Evolutionary conservation across 1,284 basidiomycete species (phyloP), one percentile per base, ranked within the genome.

Genomic region (Cerioporus squamosus): DNA sequence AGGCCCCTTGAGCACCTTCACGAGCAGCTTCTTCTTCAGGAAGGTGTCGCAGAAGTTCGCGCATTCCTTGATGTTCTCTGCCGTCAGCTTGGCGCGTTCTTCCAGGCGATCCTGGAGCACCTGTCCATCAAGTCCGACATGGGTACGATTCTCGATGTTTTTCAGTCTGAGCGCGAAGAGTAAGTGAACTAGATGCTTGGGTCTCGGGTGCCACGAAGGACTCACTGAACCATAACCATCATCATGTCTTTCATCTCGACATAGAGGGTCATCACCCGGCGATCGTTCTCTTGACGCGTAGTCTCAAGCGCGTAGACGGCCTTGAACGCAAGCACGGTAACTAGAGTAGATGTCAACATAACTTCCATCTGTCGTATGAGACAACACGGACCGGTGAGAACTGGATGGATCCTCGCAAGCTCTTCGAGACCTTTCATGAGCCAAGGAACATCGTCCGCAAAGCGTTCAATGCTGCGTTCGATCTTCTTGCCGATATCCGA

Each of bases 251-350:
- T 60, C 61, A 62, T 62, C 49, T 57, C 51, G n/a, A 62, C 51
- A 24, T 57, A 62, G 1, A 82, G 65, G 0, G 72, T 70, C 6
- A 74, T 48, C 0, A 81, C 74, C 39, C 77, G 79, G 49, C 70
- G 70, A 55, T 80, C 75, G 53, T 81, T 82, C 12, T 79, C 74
- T 20, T 75, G 67, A 18, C 78, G 70, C 2, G 70, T 76, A 7
- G 74, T 52, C 40, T 79, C 75, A 15, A 81, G 69, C 2, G 67
- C 74, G 22, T 77, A 77, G 66, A 5, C 76, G 1, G 73, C 68
- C 62, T 77, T 75, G 68, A 81, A 81, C 0, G 79, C 78, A 26
- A 73, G 49, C 5, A 81, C 77, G n/a, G 73, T 75, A 18, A 75
- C 80, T 81, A 33, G 18, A 7, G n/a, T 1, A 33, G 33, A 18